These are phyloP conservation scores for Penicillium arizonense DNA, from an alignment of 495 filamentous ascomycete genomes.

Conservation along the genomic window DNA sequence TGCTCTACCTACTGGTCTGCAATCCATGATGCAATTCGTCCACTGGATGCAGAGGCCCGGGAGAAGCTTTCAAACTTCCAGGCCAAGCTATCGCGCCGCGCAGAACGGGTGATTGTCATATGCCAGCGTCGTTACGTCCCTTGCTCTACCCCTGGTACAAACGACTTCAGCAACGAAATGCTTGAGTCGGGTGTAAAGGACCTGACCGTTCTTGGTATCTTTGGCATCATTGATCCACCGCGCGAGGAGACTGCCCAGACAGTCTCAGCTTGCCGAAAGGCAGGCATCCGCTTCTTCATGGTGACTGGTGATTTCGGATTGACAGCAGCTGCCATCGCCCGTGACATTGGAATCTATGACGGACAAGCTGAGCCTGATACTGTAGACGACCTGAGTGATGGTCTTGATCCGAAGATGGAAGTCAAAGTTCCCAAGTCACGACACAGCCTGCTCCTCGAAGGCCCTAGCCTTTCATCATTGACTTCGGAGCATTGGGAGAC, in stretches of 20 bases:
- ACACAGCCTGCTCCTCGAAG: conserved; percentile 40
- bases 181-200: conserved; percentile 33
- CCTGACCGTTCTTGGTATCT: conserved; percentile 48
- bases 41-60: conserved; percentile 33
- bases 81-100: conserved; percentile 41
- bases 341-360: conserved; percentile 64
- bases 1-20: conserved; percentile 45
- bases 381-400: conserved; percentile 23
- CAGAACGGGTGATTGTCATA: conserved; percentile 52
- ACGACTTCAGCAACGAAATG: conserved; percentile 47
- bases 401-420: conserved; percentile 5
- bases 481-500: conserved; percentile 56
- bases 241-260: conserved; percentile 56
- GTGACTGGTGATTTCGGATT: conserved; percentile 71
- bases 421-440: conserved; percentile 12
- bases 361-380: conserved; percentile 34
- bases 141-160: conserved; percentile 22
- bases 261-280: conserved; percentile 49
- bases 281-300: conserved; percentile 62
- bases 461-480: conserved; percentile 56
- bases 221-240: conserved; percentile 63
- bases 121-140: conserved; percentile 34
- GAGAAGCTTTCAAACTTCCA: conserved; percentile 36
- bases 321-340: conserved; percentile 67
- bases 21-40: conserved; percentile 27